These are phyloP conservation scores for Delonix regia DNA, from an alignment of 306 rosid genomes.

Conservation along the genomic window DNA sequence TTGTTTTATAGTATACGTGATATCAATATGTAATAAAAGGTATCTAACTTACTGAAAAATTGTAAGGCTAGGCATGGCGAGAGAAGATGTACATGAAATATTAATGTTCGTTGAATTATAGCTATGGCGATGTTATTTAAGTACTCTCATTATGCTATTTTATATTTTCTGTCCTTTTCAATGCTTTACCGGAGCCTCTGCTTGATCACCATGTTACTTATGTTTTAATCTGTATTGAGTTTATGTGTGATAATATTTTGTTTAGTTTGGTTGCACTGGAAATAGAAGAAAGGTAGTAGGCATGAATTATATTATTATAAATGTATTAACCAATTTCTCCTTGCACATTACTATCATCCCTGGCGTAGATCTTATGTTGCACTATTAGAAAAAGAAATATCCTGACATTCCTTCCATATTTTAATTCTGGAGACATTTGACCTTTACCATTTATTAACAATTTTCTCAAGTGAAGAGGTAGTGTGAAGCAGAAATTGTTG, in stretches of 20 bases:
- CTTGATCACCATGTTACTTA: background rate
- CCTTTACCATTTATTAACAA: background rate
- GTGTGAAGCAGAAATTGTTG: slow-evolving; percentile 4
- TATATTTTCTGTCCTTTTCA: background rate
- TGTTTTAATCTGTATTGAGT: background rate
- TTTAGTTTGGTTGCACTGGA: background rate
- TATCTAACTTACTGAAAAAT: background rate
- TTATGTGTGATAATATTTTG: background rate
- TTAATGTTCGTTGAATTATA: background rate
- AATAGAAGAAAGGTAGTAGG: background rate
- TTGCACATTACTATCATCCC: too few relatives aligned
- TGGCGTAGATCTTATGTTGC: too few relatives aligned
- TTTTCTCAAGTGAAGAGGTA: background rate
- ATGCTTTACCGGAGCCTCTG: background rate
- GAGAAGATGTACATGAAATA: background rate
- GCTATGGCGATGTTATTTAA: background rate
- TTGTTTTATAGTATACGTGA: background rate
- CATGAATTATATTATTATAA: background rate
- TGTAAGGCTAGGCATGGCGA: background rate
- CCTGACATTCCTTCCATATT: background rate
- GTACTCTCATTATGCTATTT: background rate
- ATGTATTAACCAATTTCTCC: too few relatives aligned
- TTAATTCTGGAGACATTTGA: background rate
- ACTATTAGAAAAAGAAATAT: background rate
- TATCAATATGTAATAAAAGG: background rate